Conservation (phyloP, 352 stramenopile species). For the Globisporangium okanoganense region DNA sequence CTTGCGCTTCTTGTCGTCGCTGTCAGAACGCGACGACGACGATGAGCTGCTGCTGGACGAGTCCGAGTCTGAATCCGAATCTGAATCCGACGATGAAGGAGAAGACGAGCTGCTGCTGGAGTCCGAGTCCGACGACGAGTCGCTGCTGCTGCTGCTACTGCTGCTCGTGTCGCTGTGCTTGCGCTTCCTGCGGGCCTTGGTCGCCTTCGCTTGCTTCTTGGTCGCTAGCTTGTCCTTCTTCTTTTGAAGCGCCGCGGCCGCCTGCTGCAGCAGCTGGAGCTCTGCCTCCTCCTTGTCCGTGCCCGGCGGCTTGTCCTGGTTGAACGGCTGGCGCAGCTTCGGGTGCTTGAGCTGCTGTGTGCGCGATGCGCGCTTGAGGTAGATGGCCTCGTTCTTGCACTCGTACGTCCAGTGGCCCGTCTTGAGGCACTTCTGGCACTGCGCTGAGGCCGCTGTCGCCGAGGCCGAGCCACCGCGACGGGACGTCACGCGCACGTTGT, state of each 20-base stretch:
- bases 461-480: conserved; percentile 29
- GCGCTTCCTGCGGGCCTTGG: conserved; percentile 23
- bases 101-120: conserved; percentile 18
- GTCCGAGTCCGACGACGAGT: conserved; percentile 23
- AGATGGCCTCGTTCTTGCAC: conserved; percentile 83
- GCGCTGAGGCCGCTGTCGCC: conserved; percentile 22
- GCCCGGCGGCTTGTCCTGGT: conserved; percentile 68
- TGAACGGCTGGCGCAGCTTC: conserved; percentile 78
- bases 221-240: conserved; percentile 17
- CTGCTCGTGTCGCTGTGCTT: conserved; percentile 24
- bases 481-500: conserved; percentile 52
- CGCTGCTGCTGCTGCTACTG: conserved; percentile 29
- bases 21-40: conserved; percentile 18
- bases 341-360: conserved; percentile 80
- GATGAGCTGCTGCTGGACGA: conserved; percentile 22
- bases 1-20: conserved; percentile 19
- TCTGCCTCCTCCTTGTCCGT: conserved; percentile 32
- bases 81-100: conserved; percentile 3
- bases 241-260: conserved; percentile 7
- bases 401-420: conserved; percentile 85
- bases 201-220: conserved; percentile 11
- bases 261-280: conserved; percentile 15
- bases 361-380: conserved; percentile 71
- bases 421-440: conserved; percentile 84
- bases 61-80: conserved; percentile 23